Base-by-base conservation (phyloP, 805 yeast genomes). In the Wickerhamiella brachini region DNA sequence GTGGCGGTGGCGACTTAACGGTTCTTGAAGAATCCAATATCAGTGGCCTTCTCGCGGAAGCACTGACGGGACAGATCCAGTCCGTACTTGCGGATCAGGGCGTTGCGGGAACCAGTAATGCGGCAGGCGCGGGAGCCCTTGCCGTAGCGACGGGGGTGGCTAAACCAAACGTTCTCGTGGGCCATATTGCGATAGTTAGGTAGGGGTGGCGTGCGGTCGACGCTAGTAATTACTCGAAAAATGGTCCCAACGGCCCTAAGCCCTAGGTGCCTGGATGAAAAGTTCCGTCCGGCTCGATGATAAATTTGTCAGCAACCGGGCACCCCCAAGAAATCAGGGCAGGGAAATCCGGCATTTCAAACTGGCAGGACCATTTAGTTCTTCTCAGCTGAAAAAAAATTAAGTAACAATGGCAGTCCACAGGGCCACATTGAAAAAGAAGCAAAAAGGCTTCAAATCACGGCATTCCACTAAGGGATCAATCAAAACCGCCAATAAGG, bases 141-240 rank as follows among this genome's bases (percentile, higher is more conserved):
- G 78, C 98, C 98, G 88, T 80, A 90, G 78, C 85, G 89, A 86
- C 97, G 87, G 83, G 99, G 98, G 95, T 93, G 98, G 75, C 97
- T 89, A 83, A 77, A 93, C 99, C 99, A 93, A 83, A 90, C 95
- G 88, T 87, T 83, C 83, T 87, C 96, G 96, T 89, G 97, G 84
- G 97, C 96, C 97, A 89, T 89, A 58, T 77, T 85, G 80, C 34
- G 45, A 48, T 37, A 37, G 41, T 31, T 37, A 37, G 41, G 46
- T 46, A 42, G 31, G 21, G 18, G 50, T 41, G 43, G 37, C 34
- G 34, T 15, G 12, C 12, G 15, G 34, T 26, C 34, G 34, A 5
- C 34, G 34, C 34, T 29, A 29, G 34, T 29, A 29, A 29, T 29
- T 29, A 29, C 34, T 29, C 34, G 15, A 29, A 29, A 29, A 29